Conservation (phyloP, 2,329 filamentous ascomycete species). For the Phoma herbarum region DNA sequence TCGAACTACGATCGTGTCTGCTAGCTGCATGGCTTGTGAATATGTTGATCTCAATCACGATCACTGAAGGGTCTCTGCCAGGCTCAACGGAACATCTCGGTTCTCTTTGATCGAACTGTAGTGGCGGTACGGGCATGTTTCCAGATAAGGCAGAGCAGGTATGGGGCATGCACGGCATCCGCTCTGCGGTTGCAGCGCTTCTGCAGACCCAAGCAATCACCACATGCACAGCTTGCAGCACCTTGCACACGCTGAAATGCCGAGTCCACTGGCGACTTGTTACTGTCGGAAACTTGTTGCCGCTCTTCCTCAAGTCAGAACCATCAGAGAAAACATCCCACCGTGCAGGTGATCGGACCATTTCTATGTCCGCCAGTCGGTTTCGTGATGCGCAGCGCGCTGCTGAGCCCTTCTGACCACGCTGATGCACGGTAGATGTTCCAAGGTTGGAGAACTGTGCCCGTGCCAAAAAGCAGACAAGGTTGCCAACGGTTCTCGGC, state of each 20-base stretch:
- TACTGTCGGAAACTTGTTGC: conserved; percentile 1
- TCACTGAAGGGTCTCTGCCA: not conserved
- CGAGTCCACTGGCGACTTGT: conserved; percentile 3
- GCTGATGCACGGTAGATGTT: not conserved
- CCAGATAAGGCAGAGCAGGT: conserved; percentile 33
- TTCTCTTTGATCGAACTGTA: conserved; percentile 13
- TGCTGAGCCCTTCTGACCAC: conserved; percentile 9
- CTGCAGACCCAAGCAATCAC: conserved; percentile 29
- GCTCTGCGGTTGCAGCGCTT: conserved; percentile 45
- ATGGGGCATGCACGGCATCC: conserved; percentile 24
- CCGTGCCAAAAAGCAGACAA: not conserved
- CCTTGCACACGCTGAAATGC: conserved; percentile 10
- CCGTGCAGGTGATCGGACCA: conserved; percentile 3
- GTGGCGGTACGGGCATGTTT: conserved; percentile 36
- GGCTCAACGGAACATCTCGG: conserved; percentile 6
- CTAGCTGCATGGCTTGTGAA: not conserved
- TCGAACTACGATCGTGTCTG: not conserved
- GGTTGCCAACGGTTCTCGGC: conserved; percentile 5
- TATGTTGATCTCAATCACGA: not conserved
- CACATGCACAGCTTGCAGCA: conserved; percentile 19
- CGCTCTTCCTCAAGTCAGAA: conserved; percentile 3
- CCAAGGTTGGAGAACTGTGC: conserved; percentile 2
- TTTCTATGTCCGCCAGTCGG: not conserved
- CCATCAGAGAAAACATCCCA: conserved; percentile 2
- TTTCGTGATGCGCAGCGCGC: conserved; percentile 3